Evolutionary conservation across 768 basidiomycete species (phyloP).

Genomic region (Tephrocybe sp.): DNA sequence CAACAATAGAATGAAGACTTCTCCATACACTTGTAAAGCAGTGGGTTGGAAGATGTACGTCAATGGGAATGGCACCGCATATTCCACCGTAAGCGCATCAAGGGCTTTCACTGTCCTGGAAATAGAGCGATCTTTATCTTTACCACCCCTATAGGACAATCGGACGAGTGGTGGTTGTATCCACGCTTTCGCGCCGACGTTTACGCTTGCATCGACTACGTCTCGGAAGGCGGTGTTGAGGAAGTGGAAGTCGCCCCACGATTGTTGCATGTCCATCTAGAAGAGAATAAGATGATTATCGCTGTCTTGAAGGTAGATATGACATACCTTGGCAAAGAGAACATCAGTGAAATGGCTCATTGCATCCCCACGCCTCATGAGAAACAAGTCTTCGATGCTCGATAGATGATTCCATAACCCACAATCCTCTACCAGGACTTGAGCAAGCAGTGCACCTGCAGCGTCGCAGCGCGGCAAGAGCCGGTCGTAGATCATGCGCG

Average conservation of each 20-base stretch:
- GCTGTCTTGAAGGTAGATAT: background rate
- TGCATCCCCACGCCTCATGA: constrained; percentile 79
- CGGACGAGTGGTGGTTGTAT: constrained; percentile 71
- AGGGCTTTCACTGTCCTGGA: constrained; percentile 60
- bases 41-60: constrained; percentile 72
- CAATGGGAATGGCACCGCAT: constrained; percentile 78
- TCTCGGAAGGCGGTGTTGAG: constrained; percentile 77
- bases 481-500: constrained; percentile 61
- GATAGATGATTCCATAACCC: constrained; percentile 59
- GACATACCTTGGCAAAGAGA: constrained; percentile 69
- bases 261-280: constrained; percentile 73
- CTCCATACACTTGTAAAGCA: constrained; percentile 56
- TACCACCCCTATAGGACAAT: constrained; percentile 60
- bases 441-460: constrained; percentile 51
- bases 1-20: constrained; percentile 69
- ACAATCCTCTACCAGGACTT: constrained; percentile 68
- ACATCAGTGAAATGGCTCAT: constrained; percentile 73
- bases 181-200: constrained; percentile 47
- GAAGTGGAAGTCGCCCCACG: constrained; percentile 84
- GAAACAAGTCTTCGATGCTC: constrained; percentile 65
- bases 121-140: constrained; percentile 44
- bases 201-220: constrained; percentile 49
- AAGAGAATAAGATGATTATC: background rate
- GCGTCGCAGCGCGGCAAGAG: constrained; percentile 56
- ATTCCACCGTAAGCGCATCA: constrained; percentile 72